These are phyloP conservation scores for Desmodesmus armatus DNA, from an alignment of 139 green algal species.

Conservation along the genomic window DNA sequence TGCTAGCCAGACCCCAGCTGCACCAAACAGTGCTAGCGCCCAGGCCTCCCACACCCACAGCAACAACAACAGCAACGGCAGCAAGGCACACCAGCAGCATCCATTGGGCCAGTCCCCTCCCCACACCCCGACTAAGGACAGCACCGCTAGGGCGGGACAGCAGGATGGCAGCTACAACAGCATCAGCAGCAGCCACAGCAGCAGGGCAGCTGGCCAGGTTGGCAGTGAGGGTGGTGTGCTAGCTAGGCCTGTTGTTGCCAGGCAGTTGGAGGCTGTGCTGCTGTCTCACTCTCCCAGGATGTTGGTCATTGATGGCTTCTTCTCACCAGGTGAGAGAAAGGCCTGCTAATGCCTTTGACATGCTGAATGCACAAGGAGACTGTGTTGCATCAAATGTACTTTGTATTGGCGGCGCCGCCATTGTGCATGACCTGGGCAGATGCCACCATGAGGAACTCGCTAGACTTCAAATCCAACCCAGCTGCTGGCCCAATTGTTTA, in stretches of 20 bases:
- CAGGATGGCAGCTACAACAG: background rate
- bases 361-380: too few species aligned
- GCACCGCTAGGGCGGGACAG: too few species aligned
- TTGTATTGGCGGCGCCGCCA: too few species aligned
- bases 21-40: background rate
- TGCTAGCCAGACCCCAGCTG: background rate
- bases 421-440: too few species aligned
- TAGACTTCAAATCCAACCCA: too few species aligned
- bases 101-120: background rate
- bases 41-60: background rate
- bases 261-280: constrained; percentile 12
- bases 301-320: constrained; percentile 59
- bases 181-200: constrained; percentile 11
- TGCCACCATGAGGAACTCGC: too few species aligned
- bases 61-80: background rate
- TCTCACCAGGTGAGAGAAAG: too few species aligned
- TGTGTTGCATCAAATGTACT: too few species aligned
- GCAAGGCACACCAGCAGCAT: constrained; percentile 2
- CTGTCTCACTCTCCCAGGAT: constrained; percentile 32
- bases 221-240: background rate
- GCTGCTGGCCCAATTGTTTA: too few species aligned
- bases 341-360: too few species aligned
- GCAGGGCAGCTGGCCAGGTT: background rate
- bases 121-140: background rate
- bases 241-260: background rate